Evolutionary conservation across 352 stramenopile genomes (phyloP).

Genomic region (Thalassiosira livingstoniorum): DNA sequence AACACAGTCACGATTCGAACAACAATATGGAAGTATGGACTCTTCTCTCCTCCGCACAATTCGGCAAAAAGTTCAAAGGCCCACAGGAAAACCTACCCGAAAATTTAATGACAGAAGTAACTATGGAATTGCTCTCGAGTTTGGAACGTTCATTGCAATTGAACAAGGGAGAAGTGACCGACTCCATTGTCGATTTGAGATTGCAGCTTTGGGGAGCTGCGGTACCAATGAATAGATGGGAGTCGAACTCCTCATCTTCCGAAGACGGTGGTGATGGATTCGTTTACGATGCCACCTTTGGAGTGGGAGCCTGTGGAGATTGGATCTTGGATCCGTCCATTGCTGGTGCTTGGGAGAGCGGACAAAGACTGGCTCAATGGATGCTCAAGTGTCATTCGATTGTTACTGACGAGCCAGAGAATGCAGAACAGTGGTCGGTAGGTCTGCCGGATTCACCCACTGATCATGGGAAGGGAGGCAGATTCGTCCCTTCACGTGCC

Average conservation of each 20-base stretch:
- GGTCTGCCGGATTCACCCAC: constrained; percentile 27
- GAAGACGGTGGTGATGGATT: constrained; percentile 54
- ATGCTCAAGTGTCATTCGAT: constrained; percentile 18
- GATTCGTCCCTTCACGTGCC: constrained; percentile 40
- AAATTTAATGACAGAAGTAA: constrained; percentile 66
- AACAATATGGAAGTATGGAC: constrained; percentile 75
- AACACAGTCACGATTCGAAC: constrained; percentile 52
- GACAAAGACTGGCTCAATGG: constrained; percentile 62
- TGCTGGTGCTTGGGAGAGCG: constrained; percentile 77
- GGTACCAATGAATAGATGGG: constrained; percentile 80
- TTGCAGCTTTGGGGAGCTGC: constrained; percentile 82
- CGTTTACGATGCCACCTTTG: constrained; percentile 67
- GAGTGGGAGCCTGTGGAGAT: constrained; percentile 77
- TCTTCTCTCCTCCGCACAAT: constrained; percentile 73
- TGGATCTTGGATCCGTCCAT: constrained; percentile 79
- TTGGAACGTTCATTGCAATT: constrained; percentile 61
- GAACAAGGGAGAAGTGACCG: constrained; percentile 4
- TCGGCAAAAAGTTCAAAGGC: constrained; percentile 78
- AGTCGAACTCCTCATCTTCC: background rate
- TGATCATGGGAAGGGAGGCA: background rate
- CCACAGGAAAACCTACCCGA: constrained; percentile 79
- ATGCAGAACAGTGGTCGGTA: constrained; percentile 2
- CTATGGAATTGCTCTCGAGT: constrained; percentile 56
- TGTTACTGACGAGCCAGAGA: background rate
- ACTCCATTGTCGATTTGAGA: constrained; percentile 59